These are phyloP conservation scores for Naganishia cerealis DNA, from an alignment of 1,284 basidiomycete genomes.

Conservation along the genomic window DNA sequence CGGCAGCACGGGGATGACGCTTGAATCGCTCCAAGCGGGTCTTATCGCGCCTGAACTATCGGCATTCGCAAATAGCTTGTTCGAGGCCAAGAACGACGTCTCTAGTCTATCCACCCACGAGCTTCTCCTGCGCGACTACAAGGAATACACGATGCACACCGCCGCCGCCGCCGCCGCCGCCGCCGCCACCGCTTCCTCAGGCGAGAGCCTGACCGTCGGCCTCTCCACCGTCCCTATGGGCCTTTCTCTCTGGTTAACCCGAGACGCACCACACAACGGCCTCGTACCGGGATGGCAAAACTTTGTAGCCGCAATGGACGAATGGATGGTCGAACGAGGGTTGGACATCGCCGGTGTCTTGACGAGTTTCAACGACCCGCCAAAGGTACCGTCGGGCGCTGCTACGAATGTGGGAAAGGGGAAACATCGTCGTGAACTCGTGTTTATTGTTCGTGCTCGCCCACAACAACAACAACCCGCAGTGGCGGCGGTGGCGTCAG, in stretches of 20 bases:
- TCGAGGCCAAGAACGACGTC: constrained; percentile 67
- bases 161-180: constrained; percentile 25
- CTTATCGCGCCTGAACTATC: constrained; percentile 39
- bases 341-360: constrained; percentile 73
- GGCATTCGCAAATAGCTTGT: constrained; percentile 60
- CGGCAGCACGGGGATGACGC: not conserved
- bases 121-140: constrained; percentile 86
- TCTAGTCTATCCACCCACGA: constrained; percentile 69
- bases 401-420: too few relatives aligned
- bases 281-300: constrained; percentile 52
- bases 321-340: constrained; percentile 66
- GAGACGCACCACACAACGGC: constrained; percentile 38
- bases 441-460: constrained; percentile 61
- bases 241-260: constrained; percentile 61
- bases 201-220: constrained; percentile 58
- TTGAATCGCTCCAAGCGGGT: constrained; percentile 16
- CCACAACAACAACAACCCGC: not conserved
- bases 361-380: constrained; percentile 60
- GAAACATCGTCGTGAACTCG: constrained; percentile 69
- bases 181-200: constrained; percentile 48
- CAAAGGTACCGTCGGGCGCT: too few relatives aligned
- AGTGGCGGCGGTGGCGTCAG: not conserved
- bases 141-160: constrained; percentile 68
- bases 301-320: constrained; percentile 59
- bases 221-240: constrained; percentile 75